A percentile compares a stretch with the other conserved stretches of the same genome.
Evolutionary conservation across 805 yeast species (phyloP).

Genomic region (Yamadazyma olivae): DNA sequence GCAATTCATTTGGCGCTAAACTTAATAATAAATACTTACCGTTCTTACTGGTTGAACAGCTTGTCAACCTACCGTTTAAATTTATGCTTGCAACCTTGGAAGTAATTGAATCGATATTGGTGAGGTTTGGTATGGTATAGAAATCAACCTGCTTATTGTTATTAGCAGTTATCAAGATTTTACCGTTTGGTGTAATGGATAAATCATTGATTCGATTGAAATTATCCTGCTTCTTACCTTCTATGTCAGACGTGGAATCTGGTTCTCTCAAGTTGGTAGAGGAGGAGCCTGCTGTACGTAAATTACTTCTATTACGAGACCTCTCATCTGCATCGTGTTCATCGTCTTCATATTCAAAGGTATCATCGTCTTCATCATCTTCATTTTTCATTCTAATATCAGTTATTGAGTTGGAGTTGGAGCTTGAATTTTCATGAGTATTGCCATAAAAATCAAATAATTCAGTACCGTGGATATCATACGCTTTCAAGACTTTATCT

Average conservation of each 20-base stretch:
- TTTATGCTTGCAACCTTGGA: constrained; percentile 43
- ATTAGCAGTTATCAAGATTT: constrained; percentile 59
- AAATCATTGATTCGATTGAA: constrained; percentile 63
- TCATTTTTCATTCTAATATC: constrained; percentile 14
- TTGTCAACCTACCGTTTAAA: constrained; percentile 59
- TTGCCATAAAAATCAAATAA: constrained; percentile 42
- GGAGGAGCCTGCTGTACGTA: neutral
- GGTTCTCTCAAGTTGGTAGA: constrained; percentile 1
- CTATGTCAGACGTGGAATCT: neutral
- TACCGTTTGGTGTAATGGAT: constrained; percentile 63
- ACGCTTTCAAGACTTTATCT: constrained; percentile 53
- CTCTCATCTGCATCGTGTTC: constrained; percentile 9
- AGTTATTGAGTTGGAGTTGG: constrained; percentile 8
- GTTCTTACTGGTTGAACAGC: constrained; percentile 53
- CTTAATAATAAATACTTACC: constrained; percentile 60
- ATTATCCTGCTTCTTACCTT: constrained; percentile 9
- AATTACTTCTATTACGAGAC: constrained; percentile 1
- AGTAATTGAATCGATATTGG: constrained; percentile 28
- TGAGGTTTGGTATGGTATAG: constrained; percentile 46
- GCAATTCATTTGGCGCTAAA: constrained; percentile 71
- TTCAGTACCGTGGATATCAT: constrained; percentile 36
- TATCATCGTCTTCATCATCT: constrained; percentile 1
- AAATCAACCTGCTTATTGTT: constrained; percentile 61
- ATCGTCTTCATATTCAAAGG: constrained; percentile 9
- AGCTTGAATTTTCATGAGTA: constrained; percentile 14